phyloP scores from a whole-genome alignment of 2,329 filamentous ascomycete species.

The Biscogniauxia marginata region DNA sequence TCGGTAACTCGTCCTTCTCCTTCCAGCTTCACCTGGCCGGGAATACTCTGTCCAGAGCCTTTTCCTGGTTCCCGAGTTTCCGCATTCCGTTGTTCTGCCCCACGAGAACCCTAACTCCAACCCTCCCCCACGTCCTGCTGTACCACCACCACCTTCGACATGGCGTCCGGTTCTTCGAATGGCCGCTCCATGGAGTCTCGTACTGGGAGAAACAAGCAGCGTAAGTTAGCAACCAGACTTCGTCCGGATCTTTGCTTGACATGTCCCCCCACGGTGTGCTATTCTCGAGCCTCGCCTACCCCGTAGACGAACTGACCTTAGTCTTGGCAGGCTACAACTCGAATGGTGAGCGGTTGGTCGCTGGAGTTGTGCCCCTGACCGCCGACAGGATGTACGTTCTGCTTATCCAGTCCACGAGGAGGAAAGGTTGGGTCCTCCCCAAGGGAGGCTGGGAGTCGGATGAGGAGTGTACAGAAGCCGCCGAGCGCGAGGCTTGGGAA shows the following conservation, averaged over 20 bases:
- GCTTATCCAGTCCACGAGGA: slow-evolving; percentile 87
- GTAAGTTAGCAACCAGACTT: slow-evolving; percentile 53
- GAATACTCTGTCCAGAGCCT: slow-evolving; percentile 15
- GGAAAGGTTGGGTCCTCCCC: slow-evolving; percentile 92
- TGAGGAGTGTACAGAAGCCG: slow-evolving; percentile 82
- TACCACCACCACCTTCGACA: slow-evolving; percentile 20
- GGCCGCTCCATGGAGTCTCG: slow-evolving; percentile 69
- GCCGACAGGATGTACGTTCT: slow-evolving; percentile 84
- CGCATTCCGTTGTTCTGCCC: slow-evolving; percentile 11
- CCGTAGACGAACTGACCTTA: slow-evolving; percentile 38
- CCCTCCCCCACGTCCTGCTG: background rate
- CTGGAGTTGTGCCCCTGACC: slow-evolving; percentile 88
- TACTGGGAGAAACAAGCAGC: slow-evolving; percentile 75
- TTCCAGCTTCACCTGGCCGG: slow-evolving; percentile 34
- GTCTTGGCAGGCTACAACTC: slow-evolving; percentile 75
- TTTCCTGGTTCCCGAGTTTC: slow-evolving; percentile 5
- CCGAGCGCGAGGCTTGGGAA: slow-evolving; percentile 92
- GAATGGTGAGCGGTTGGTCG: slow-evolving; percentile 90
- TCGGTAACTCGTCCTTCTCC: slow-evolving; percentile 30
- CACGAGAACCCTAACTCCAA: slow-evolving; percentile 7
- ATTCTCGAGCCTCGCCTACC: slow-evolving; percentile 27
- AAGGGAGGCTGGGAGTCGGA: slow-evolving; percentile 98
- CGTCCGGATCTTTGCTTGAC: slow-evolving; percentile 16
- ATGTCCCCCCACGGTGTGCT: slow-evolving; percentile 16
- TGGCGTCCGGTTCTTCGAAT: slow-evolving; percentile 33